Conservation (phyloP, 345 rosid species). For the Luvunga scandens region DNA sequence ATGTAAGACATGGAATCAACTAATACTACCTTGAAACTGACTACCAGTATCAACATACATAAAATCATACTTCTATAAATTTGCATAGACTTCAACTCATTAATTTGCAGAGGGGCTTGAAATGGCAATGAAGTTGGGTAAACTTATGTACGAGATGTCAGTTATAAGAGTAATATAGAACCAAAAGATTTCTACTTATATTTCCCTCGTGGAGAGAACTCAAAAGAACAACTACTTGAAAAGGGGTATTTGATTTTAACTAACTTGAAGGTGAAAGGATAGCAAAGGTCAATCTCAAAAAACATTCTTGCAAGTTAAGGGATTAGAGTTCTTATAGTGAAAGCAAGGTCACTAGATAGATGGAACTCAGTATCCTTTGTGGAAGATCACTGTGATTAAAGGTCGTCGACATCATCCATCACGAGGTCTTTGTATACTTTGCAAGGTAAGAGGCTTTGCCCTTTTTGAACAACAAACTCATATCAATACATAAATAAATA, state of each 20-base stretch:
- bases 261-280: neutral
- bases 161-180: neutral
- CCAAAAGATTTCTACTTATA: neutral
- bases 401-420: neutral
- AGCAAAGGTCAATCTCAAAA: neutral
- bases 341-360: neutral
- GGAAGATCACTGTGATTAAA: neutral
- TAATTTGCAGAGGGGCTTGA: neutral
- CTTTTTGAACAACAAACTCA: neutral
- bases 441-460: neutral
- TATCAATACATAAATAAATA: neutral
- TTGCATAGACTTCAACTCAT: neutral
- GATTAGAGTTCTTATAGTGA: neutral
- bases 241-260: neutral
- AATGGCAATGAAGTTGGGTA: neutral
- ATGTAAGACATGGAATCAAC: constrained; percentile 1
- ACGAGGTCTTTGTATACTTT: neutral
- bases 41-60: neutral
- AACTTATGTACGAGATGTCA: neutral
- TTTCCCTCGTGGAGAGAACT: neutral
- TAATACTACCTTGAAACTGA: constrained; percentile 1
- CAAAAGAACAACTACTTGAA: too few species aligned
- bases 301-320: neutral
- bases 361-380: neutral
- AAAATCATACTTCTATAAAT: neutral